These are phyloP conservation scores for Quercus agrifolia DNA, from an alignment of 306 rosid genomes.

Conservation along the genomic window DNA sequence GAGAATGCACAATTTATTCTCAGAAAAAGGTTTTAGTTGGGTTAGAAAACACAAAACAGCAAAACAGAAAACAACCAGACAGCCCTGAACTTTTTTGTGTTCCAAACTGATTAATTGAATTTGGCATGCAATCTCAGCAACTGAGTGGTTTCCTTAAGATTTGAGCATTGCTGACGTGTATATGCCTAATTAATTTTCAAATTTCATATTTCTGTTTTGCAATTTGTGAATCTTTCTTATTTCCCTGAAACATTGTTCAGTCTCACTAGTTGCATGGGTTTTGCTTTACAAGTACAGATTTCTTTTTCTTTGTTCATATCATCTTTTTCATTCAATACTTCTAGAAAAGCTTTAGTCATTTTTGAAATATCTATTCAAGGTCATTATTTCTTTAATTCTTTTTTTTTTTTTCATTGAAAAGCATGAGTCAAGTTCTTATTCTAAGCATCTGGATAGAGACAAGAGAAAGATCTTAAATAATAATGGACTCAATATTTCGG, in stretches of 20 bases:
- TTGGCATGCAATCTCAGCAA: not conserved
- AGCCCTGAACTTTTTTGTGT: not conserved
- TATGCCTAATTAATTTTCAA: not conserved
- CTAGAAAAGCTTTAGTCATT: not conserved
- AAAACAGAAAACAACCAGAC: no score
- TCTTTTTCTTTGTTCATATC: not conserved
- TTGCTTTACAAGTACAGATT: not conserved
- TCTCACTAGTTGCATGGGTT: not conserved
- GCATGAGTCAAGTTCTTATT: constrained; percentile 38
- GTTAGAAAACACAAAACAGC: no score
- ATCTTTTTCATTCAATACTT: not conserved
- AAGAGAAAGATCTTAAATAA: constrained; percentile 38
- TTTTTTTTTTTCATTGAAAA: constrained; percentile 17
- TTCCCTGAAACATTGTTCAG: not conserved
- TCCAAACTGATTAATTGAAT: not conserved
- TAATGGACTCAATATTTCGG: constrained; percentile 18
- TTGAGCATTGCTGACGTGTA: not conserved
- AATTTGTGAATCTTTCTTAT: not conserved
- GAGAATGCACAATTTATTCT: no score
- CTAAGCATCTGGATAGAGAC: constrained; percentile 35
- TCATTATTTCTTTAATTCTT: not conserved
- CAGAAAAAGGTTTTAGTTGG: no score
- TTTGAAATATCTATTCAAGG: not conserved
- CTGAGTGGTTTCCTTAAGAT: not conserved
- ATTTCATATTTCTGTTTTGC: not conserved